A percentile compares a stretch with the other conserved stretches of the same genome.
Conservation (phyloP, 1,284 basidiomycete species). For the Gomphus bonarii region DNA sequence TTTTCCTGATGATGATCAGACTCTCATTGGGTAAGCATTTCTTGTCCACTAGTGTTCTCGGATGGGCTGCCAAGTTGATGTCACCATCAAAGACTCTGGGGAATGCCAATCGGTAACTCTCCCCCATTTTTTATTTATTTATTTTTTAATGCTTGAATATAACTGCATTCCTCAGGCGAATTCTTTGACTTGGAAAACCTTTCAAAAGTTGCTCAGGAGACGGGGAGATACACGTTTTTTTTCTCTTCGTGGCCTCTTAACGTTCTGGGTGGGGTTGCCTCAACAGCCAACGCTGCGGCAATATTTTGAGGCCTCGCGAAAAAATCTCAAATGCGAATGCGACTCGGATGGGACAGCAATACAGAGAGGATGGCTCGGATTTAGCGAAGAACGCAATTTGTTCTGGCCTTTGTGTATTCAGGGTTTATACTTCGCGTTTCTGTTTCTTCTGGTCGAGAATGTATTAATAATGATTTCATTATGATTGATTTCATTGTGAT, state of each 20-base stretch:
- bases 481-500: no score
- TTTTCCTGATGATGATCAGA: conserved; percentile 26
- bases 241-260: conserved; percentile 65
- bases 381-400: no score
- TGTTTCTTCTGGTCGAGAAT: no score
- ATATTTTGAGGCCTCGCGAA: not conserved
- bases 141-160: not conserved
- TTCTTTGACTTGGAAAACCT: conserved; percentile 60
- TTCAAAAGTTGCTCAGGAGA: conserved; percentile 43
- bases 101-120: conserved; percentile 55
- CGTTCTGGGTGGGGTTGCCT: conserved; percentile 22
- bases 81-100: conserved; percentile 40
- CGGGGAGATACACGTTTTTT: conserved; percentile 57
- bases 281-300: conserved; percentile 5
- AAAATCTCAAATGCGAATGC: not conserved
- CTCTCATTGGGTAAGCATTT: conserved; percentile 43
- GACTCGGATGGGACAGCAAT: no score
- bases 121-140: not conserved
- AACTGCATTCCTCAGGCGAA: conserved; percentile 34
- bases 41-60: not conserved
- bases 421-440: no score
- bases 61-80: not conserved
- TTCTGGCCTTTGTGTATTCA: no score
- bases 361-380: no score
- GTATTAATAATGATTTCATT: no score